Evolutionary conservation across 331 rosid genomes (phyloP).

Genomic region (Malus hybrid): DNA sequence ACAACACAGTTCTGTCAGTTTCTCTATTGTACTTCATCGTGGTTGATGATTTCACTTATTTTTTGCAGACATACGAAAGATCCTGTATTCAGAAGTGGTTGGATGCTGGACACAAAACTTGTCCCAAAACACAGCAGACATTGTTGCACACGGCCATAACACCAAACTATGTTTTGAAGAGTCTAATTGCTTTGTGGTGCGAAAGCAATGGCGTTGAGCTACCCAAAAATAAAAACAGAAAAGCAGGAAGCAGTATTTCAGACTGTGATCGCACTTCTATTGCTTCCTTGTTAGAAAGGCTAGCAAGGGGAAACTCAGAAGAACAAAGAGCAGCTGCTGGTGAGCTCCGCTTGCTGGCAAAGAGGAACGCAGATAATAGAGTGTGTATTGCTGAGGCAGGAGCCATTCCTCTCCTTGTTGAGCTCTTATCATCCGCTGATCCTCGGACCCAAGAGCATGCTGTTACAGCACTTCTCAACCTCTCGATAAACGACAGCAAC

Average conservation of each 20-base stretch:
- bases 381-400: constrained; percentile 97
- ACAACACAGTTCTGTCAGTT: not conserved
- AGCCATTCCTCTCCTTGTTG: constrained; percentile 90
- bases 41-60: constrained; percentile 10
- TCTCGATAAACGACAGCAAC: constrained; percentile 78
- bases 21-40: not conserved
- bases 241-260: constrained; percentile 54
- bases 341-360: constrained; percentile 96
- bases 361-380: constrained; percentile 87
- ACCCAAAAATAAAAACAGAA: constrained; percentile 63
- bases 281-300: constrained; percentile 42
- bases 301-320: constrained; percentile 51
- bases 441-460: constrained; percentile 95
- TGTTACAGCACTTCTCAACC: constrained; percentile 92
- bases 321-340: constrained; percentile 93
- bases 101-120: constrained; percentile 90
- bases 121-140: constrained; percentile 96
- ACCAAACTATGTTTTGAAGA: constrained; percentile 93
- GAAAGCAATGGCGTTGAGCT: constrained; percentile 93
- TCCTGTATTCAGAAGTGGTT: constrained; percentile 94
- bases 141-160: constrained; percentile 83
- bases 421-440: constrained; percentile 63
- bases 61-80: constrained; percentile 85
- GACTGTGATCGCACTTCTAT: constrained; percentile 80
- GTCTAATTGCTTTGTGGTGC: constrained; percentile 90